A percentile compares a stretch with the other conserved stretches of the same genome.
These are phyloP conservation scores for Chalciporus piperatoides DNA, from an alignment of 1,284 basidiomycete species.

Conservation along the genomic window DNA sequence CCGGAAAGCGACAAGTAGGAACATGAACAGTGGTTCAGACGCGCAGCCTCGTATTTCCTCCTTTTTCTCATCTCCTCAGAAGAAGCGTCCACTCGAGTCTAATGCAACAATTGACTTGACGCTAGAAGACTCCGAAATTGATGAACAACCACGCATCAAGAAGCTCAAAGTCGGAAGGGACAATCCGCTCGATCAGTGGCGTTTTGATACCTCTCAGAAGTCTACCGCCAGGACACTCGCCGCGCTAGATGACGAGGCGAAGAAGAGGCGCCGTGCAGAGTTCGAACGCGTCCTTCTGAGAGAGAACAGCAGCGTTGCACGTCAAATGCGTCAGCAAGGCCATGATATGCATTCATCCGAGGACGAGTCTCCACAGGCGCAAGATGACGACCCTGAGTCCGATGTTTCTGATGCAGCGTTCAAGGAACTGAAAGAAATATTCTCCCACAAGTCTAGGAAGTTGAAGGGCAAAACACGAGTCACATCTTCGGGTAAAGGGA, in stretches of 20 bases:
- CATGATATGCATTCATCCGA: constrained; percentile 14
- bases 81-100: constrained; percentile 26
- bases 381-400: constrained; percentile 29
- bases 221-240: constrained; percentile 17
- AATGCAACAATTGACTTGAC: constrained; percentile 55
- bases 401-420: constrained; percentile 49
- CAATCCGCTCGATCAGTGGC: constrained; percentile 32
- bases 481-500: constrained; percentile 25
- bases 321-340: constrained; percentile 5
- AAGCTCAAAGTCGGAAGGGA: constrained; percentile 28
- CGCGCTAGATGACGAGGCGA: constrained; percentile 16
- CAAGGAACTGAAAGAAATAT: constrained; percentile 44
- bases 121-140: constrained; percentile 37
- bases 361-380: constrained; percentile 25
- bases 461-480: constrained; percentile 31
- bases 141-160: constrained; percentile 37
- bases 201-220: constrained; percentile 30
- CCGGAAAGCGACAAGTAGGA: constrained; percentile 11
- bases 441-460: constrained; percentile 40
- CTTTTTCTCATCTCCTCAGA: constrained; percentile 45
- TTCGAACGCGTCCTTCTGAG: constrained; percentile 56
- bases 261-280: constrained; percentile 41
- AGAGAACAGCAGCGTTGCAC: constrained; percentile 38
- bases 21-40: constrained; percentile 3
- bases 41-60: constrained; percentile 50